Conservation (phyloP, 768 basidiomycete genomes). For the Boletus rex-veris region DNA sequence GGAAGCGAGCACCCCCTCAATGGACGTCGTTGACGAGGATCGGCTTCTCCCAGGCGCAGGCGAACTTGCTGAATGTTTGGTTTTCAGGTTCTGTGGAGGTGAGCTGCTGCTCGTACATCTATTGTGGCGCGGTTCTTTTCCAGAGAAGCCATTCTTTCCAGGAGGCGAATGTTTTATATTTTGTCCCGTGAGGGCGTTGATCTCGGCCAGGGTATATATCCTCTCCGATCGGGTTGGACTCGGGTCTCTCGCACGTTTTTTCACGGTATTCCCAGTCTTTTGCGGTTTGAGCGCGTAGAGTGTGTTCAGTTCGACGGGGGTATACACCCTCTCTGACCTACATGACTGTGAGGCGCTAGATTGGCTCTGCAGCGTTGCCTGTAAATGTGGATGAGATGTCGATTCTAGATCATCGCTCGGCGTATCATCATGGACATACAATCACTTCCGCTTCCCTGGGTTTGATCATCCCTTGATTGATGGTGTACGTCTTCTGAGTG, state of each 20-base stretch:
- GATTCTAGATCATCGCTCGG: not conserved
- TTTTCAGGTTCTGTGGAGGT: constrained; percentile 16
- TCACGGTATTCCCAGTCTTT: constrained; percentile 8
- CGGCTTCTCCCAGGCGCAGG: constrained; percentile 18
- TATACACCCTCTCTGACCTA: constrained; percentile 24
- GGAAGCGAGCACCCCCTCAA: constrained; percentile 54
- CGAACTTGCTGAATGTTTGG: constrained; percentile 8
- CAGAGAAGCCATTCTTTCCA: constrained; percentile 10
- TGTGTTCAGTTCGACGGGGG: constrained; percentile 18
- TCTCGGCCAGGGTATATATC: constrained; percentile 33
- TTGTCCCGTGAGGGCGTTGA: constrained; percentile 31
- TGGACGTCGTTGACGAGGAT: constrained; percentile 37
- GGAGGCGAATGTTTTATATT: constrained; percentile 24
- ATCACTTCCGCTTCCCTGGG: constrained; percentile 24
- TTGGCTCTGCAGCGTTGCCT: constrained; percentile 19
- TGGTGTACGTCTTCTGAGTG: constrained; percentile 8
- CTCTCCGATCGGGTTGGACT: constrained; percentile 33
- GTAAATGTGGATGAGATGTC: not conserved
- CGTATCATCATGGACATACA: not conserved
- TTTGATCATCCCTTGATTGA: constrained; percentile 13
- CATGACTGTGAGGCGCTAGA: constrained; percentile 22
- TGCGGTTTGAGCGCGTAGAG: constrained; percentile 17
- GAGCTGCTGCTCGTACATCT: constrained; percentile 20
- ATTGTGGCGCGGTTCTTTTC: constrained; percentile 10
- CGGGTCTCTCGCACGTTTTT: constrained; percentile 18